Conservation (phyloP, 768 basidiomycete species). For the Melanogaster broomeanus region DNA sequence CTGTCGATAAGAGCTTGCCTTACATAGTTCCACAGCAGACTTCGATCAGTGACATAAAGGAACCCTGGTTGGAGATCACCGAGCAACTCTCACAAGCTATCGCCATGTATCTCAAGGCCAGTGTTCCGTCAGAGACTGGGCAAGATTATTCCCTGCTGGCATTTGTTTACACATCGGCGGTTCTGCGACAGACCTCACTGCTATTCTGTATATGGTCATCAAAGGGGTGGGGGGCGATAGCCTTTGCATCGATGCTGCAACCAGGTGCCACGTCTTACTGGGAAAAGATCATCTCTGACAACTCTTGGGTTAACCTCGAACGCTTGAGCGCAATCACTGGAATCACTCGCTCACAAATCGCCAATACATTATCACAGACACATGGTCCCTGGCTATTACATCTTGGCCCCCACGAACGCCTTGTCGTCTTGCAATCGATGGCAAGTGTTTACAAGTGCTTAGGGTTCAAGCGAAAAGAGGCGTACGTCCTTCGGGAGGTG, state of each 20-base stretch:
- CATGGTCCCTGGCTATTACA: slow-evolving; percentile 90
- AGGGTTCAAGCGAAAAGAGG: slow-evolving; percentile 87
- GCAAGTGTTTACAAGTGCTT: slow-evolving; percentile 79
- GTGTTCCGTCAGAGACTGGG: slow-evolving; percentile 52
- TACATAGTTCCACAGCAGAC: slow-evolving; percentile 47
- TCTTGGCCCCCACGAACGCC: slow-evolving; percentile 73
- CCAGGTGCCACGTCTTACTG: slow-evolving; percentile 59
- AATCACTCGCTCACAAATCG: slow-evolving; percentile 69
- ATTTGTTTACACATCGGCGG: slow-evolving; percentile 63
- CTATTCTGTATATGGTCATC: slow-evolving; percentile 80
- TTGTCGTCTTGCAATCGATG: slow-evolving; percentile 66
- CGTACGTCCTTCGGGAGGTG: slow-evolving; percentile 82
- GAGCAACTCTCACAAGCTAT: slow-evolving; percentile 73
- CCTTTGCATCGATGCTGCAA: slow-evolving; percentile 74
- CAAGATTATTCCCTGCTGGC: slow-evolving; percentile 63
- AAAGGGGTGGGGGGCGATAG: slow-evolving; percentile 85
- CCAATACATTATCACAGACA: slow-evolving; percentile 62
- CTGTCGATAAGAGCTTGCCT: not conserved
- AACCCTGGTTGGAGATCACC: slow-evolving; percentile 74
- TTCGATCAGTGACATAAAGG: slow-evolving; percentile 51
- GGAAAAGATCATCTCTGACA: slow-evolving; percentile 57
- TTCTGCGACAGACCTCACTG: slow-evolving; percentile 73
- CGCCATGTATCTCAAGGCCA: slow-evolving; percentile 58
- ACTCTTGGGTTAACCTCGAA: slow-evolving; percentile 56
- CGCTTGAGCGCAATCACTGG: slow-evolving; percentile 68